These are phyloP conservation scores for Fragilaria crotonensis DNA, from an alignment of 108 stramenopile species.

Conservation along the genomic window DNA sequence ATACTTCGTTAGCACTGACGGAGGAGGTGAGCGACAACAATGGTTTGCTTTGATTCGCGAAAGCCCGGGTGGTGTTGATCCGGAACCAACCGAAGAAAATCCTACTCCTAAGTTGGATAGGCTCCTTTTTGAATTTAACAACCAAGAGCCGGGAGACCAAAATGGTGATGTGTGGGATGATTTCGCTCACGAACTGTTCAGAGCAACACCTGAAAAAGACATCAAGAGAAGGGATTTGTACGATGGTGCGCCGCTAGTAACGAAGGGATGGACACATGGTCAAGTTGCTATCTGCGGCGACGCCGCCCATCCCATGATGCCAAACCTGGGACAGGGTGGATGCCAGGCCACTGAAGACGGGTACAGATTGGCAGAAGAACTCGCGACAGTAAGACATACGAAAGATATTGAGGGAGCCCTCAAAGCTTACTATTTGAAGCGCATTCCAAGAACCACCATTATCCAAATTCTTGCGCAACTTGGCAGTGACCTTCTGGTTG, in stretches of 20 bases:
- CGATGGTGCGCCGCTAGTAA: conserved; percentile 87
- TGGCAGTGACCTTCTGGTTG: conserved; percentile 84
- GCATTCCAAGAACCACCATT: conserved; percentile 75
- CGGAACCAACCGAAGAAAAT: conserved; percentile 75
- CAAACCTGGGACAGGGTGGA: conserved; percentile 91
- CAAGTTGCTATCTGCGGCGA: conserved; percentile 91
- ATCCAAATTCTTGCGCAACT: conserved; percentile 84
- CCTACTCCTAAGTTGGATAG: conserved; percentile 80
- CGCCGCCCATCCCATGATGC: conserved; percentile 95
- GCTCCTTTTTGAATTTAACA: conserved; percentile 76
- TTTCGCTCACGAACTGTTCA: conserved; percentile 86
- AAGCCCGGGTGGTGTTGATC: conserved; percentile 82
- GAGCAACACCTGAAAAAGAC: conserved; percentile 85
- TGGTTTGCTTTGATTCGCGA: conserved; percentile 95
- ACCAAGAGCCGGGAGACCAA: conserved; percentile 50
- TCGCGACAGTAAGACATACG: conserved; percentile 70
- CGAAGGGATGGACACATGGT: conserved; percentile 85
- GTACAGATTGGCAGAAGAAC: conserved; percentile 86
- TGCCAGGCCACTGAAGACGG: conserved; percentile 97
- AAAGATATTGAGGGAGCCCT: conserved; percentile 59
- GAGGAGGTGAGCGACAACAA: conserved; percentile 95
- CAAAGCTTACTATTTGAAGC: conserved; percentile 54
- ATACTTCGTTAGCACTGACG: conserved; percentile 96
- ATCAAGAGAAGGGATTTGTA: conserved; percentile 96
- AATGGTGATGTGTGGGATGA: conserved; percentile 90